Evolutionary conservation across 176 grass and related monocot genomes (phyloP).

Genomic region (Leersia perrieri): DNA sequence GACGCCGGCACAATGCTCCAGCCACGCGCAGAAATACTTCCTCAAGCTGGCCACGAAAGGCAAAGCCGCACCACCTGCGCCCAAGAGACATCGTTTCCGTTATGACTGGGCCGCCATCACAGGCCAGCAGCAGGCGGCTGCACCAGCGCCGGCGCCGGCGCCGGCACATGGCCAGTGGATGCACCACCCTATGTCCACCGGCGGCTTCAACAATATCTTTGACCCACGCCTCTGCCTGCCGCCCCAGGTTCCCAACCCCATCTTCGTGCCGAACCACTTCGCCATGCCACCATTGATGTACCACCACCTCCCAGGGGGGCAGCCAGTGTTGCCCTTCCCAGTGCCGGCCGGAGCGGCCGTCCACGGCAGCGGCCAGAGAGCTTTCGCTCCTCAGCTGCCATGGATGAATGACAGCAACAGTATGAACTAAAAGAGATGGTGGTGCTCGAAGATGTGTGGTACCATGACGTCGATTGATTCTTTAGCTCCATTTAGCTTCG

Average conservation of each 20-base stretch:
- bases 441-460: not conserved
- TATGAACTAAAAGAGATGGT: not conserved
- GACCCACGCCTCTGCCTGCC: not conserved
- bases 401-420: not conserved
- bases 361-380: not conserved
- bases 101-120: no score
- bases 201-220: not conserved
- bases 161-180: no score
- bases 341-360: not conserved
- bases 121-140: not conserved
- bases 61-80: not conserved
- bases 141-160: not conserved
- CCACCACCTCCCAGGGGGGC: not conserved
- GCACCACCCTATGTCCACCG: no score
- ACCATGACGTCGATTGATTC: not conserved
- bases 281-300: not conserved
- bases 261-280: not conserved
- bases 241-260: not conserved
- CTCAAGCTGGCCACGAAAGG: not conserved
- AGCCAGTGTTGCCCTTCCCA: not conserved
- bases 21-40: conserved; percentile 35
- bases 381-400: not conserved
- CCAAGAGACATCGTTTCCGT: not conserved
- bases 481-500: not conserved
- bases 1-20: not conserved